Base-by-base conservation (phyloP, 768 basidiomycete genomes). In the Suillus subluteus region DNA sequence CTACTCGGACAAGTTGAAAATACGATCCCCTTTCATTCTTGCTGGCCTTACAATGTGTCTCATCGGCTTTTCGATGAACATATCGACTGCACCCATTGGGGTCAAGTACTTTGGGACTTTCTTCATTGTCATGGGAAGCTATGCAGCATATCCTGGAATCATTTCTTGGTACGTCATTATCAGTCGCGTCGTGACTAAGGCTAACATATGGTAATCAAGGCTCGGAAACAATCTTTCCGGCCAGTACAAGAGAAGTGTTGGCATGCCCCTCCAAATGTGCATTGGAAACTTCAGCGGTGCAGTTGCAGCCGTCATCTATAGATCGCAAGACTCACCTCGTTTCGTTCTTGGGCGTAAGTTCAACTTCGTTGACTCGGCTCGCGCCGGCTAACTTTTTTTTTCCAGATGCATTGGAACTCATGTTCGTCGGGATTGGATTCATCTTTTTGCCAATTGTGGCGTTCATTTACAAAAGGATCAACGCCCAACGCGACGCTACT, bases 91-190 rank as follows among this genome's bases (percentile, higher is more conserved):
- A 81, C 0, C 73, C 71, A 72, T 73, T 65, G 87, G 87, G 1
- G 87, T 81, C 23, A 89, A 91, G 74, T 91, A 91, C 73, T 87
- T 89, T 67, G 89, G 89, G 3, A 90, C 87, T 0, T 91, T 88
- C 80, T 82, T 90, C 64, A 82, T 84, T 32, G 88, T 91, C 8
- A 80, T 81, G 0, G 91, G 91, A n/a, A 81, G 82, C 48, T 91
- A 88, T 67, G 82, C 87, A 2, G 79, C 82, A 0, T 82, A 88
- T 68, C 88, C 91, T 15, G 88, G 86, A 12, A 73, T 88, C 1
- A 78, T 89, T 15, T 81, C 87, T 26, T 92, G 90, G 90, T 89
- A 56, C 15, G 79, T 70, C 32, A 11, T 48, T 38, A 12, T 4
- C 56, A 41, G 18, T 30, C 18, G 48, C 21, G 9, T 37, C 41